Conservation (phyloP, 2,329 filamentous ascomycete genomes). For the Mycogone perniciosa region DNA sequence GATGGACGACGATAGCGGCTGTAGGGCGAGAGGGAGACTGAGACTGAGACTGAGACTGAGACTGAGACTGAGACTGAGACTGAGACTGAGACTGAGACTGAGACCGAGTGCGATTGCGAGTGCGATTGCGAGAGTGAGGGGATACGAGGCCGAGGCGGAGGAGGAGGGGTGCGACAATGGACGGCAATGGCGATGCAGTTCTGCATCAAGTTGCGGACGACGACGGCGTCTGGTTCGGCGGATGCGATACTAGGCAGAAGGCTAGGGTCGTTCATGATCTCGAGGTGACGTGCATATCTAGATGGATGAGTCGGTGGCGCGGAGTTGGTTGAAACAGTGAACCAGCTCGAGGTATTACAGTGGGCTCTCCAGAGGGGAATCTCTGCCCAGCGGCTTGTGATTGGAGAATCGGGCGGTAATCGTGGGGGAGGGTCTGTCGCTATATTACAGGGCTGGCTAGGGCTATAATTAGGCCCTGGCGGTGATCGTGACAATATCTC, state of each 20-base stretch:
- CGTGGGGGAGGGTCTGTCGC: constrained; percentile 3
- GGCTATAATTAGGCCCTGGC: neutral
- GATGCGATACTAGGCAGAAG: constrained; percentile 5
- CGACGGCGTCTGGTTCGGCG: constrained; percentile 10
- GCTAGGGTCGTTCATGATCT: constrained; percentile 1
- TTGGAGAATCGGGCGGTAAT: constrained; percentile 13
- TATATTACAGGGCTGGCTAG: constrained; percentile 7
- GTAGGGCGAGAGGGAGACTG: neutral
- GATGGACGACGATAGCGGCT: neutral
- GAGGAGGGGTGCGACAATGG: neutral
- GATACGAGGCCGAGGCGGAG: neutral
- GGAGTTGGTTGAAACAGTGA: constrained; percentile 11
- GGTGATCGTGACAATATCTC: neutral
- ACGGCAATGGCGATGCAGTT: neutral
- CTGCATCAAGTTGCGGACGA: constrained; percentile 8
- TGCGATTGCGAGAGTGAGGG: too few relatives aligned
- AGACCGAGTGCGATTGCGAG: too few relatives aligned
- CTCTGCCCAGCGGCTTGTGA: constrained; percentile 11
- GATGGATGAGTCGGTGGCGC: constrained; percentile 8
- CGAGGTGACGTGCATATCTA: constrained; percentile 7
- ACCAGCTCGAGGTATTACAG: constrained; percentile 12
- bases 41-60: neutral
- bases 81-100: neutral
- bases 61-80: neutral
- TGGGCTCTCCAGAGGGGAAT: constrained; percentile 8